Evolutionary conservation across 768 basidiomycete genomes (phyloP).

Genomic region (Russula griseocarnosa): DNA sequence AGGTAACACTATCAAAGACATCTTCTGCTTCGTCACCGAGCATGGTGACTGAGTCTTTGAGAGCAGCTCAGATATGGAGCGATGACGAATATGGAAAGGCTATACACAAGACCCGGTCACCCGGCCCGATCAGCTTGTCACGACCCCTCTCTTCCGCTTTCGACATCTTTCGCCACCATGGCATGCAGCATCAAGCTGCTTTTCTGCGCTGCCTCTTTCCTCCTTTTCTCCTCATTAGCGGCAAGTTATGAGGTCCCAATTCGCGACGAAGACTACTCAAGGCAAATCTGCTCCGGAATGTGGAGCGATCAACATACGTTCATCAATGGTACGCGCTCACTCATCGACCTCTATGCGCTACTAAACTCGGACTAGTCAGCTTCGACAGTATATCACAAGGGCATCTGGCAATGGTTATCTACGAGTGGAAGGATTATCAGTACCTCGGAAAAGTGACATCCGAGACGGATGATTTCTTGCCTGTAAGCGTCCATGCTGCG

Average conservation of each 20-base stretch:
- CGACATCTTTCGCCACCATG: conserved; percentile 17
- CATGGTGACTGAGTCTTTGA: conserved; percentile 42
- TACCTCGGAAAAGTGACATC: conserved; percentile 76
- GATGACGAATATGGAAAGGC: not conserved
- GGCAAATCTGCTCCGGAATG: conserved; percentile 95
- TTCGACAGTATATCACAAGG: conserved; percentile 78
- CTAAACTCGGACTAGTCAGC: conserved; percentile 49
- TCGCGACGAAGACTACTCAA: conserved; percentile 71
- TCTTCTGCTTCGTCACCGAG: conserved; percentile 77
- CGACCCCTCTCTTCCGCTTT: conserved; percentile 16
- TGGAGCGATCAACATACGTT: conserved; percentile 75
- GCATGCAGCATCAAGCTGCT: conserved; percentile 21
- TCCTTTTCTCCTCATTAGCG: conserved; percentile 26
- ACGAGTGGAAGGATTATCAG: conserved; percentile 87
- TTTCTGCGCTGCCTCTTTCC: conserved; percentile 29
- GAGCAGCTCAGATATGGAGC: not conserved
- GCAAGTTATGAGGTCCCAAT: conserved; percentile 62
- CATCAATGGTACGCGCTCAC: conserved; percentile 66
- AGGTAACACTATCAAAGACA: conserved; percentile 87
- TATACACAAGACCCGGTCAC: not conserved
- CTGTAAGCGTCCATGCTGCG: conserved; percentile 48
- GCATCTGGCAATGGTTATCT: conserved; percentile 90
- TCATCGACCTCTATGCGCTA: conserved; percentile 11
- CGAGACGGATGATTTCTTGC: conserved; percentile 48
- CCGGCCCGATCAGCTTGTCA: conserved; percentile 3